A percentile compares a stretch with the other conserved stretches of the same genome.
These are phyloP conservation scores for Abrus pulchellus DNA, from an alignment of 306 rosid species.

Conservation along the genomic window DNA sequence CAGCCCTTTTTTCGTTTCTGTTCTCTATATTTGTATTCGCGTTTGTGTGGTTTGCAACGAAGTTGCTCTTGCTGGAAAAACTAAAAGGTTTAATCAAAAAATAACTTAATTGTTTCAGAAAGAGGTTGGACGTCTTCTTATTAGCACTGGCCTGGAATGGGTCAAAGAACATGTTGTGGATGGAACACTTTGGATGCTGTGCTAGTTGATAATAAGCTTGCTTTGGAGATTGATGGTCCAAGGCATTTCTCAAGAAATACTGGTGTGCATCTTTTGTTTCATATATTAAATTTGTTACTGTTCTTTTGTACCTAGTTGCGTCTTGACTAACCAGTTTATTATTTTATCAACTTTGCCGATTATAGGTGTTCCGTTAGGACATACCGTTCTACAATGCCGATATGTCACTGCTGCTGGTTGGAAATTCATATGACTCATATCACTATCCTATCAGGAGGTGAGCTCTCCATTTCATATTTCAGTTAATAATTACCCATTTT, in stretches of 20 bases:
- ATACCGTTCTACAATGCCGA: conserved; percentile 83
- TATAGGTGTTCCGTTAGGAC: conserved; percentile 86
- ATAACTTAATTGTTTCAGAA: conserved; percentile 81
- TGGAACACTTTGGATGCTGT: conserved; percentile 87
- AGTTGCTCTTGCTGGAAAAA: conserved; percentile 69
- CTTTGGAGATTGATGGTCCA: conserved; percentile 97
- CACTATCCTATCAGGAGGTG: conserved; percentile 81
- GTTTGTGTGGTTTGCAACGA: too few species aligned
- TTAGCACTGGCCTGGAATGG: conserved; percentile 87
- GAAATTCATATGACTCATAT: conserved; percentile 69
- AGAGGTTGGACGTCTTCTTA: conserved; percentile 88
- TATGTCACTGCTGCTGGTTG: conserved; percentile 85
- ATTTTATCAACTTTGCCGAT: conserved; percentile 32
- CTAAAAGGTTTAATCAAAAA: conserved; percentile 82
- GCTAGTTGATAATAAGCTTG: conserved; percentile 77
- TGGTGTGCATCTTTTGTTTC: conserved; percentile 56
- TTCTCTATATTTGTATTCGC: too few species aligned
- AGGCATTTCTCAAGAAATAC: conserved; percentile 97
- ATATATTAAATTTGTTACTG: conserved; percentile 8
- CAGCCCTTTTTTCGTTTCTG: too few species aligned
- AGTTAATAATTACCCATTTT: neutral
- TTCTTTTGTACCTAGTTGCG: conserved; percentile 26
- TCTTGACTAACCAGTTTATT: conserved; percentile 28
- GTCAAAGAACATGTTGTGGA: conserved; percentile 76
- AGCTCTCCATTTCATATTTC: conserved; percentile 44